A percentile compares a stretch with the other conserved stretches of the same genome.
Evolutionary conservation across 345 rosid genomes (phyloP).

Genomic region (Populus simonii): DNA sequence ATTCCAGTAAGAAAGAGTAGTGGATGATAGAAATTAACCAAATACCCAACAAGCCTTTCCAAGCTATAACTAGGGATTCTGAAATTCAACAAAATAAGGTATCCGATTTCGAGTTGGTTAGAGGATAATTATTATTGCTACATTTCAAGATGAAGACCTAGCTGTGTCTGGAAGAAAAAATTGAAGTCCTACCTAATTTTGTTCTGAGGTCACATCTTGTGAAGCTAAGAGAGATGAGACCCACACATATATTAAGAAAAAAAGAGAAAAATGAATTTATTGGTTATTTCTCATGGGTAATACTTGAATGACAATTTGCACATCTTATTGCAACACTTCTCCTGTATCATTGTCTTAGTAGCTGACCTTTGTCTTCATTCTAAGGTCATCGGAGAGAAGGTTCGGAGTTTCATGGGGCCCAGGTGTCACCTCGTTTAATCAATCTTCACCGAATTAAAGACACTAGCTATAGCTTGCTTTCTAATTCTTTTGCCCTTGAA

Average conservation of each 20-base stretch:
- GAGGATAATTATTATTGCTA: neutral
- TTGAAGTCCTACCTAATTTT: neutral
- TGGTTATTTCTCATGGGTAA: neutral
- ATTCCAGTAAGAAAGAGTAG: neutral
- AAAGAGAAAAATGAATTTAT: neutral
- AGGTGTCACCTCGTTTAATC: neutral
- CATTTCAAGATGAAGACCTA: neutral
- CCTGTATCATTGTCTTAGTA: neutral
- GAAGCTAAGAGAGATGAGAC: neutral
- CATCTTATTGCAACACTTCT: neutral
- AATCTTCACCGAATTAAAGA: neutral
- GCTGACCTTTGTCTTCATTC: neutral
- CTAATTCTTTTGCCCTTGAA: conserved; percentile 6
- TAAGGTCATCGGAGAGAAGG: neutral
- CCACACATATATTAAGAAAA: neutral
- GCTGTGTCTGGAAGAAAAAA: neutral
- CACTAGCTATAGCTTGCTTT: conserved; percentile 20
- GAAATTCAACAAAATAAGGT: no score
- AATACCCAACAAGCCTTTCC: neutral
- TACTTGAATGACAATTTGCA: neutral
- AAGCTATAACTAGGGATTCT: neutral
- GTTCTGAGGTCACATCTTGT: neutral
- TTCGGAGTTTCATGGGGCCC: neutral
- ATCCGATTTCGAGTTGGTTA: neutral
- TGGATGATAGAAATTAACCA: neutral